Conservation (phyloP, 805 yeast species). For the Wickerhamiella shivajii region DNA sequence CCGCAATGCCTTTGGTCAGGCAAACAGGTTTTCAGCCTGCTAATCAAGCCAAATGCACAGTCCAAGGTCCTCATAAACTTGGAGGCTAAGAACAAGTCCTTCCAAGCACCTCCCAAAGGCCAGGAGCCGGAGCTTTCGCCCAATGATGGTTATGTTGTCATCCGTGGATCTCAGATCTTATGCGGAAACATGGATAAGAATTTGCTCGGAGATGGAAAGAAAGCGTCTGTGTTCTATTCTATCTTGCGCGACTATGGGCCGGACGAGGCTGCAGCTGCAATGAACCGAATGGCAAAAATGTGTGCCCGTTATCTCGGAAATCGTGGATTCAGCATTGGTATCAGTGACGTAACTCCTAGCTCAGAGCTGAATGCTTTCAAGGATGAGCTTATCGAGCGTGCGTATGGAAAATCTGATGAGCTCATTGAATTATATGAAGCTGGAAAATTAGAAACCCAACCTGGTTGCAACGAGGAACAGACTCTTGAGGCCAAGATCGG, state of each 20-base stretch:
- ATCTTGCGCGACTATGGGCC: constrained; percentile 95
- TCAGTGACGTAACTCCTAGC: constrained; percentile 94
- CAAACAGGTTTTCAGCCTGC: constrained; percentile 78
- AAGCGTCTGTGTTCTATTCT: constrained; percentile 89
- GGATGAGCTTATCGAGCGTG: constrained; percentile 78
- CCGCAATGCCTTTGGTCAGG: constrained; percentile 95
- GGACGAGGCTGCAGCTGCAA: constrained; percentile 83
- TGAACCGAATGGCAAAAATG: constrained; percentile 98
- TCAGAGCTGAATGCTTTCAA: constrained; percentile 56
- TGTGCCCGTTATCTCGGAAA: constrained; percentile 93
- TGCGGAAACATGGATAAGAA: constrained; percentile 97
- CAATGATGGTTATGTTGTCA: constrained; percentile 86
- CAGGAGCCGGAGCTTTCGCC: constrained; percentile 91
- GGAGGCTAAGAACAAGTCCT: constrained; percentile 91
- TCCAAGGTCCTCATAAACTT: constrained; percentile 77
- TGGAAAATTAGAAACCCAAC: constrained; percentile 92
- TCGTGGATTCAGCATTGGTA: constrained; percentile 94
- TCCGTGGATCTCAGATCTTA: constrained; percentile 75
- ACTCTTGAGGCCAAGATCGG: constrained; percentile 96
- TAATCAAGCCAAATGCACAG: constrained; percentile 64
- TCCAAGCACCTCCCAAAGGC: constrained; percentile 54
- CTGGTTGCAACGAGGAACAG: constrained; percentile 98
- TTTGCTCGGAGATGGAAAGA: constrained; percentile 93
- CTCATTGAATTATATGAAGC: constrained; percentile 61
- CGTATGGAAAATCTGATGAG: constrained; percentile 83